Base-by-base conservation (phyloP, 2,329 filamentous ascomycete species). In the Coniochaeta pulveracea region DNA sequence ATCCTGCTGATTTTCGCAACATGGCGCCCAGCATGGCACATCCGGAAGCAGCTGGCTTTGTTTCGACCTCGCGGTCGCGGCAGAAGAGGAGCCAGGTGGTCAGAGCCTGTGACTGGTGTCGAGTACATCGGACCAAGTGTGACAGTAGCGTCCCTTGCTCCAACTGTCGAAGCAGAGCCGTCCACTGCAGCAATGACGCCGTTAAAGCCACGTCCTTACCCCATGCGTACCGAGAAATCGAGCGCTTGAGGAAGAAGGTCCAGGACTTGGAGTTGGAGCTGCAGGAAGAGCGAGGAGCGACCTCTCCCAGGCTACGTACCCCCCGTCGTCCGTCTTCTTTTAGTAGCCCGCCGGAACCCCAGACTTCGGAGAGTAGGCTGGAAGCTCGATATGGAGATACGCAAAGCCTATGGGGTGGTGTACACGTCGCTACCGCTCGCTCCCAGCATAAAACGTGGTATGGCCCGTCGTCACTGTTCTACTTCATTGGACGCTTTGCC, bases 391-490 rank as follows among this genome's bases (percentile, higher is more conserved):
- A 33, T n/a, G 21, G 21, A 11, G 12, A 19, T 8, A 8, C 24
- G 5, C 30, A 18, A 6, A 29, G 16, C 10, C n/a, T 8, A 18
- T 30, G 16, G 7, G 18, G 25, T 5, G 49, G 50, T 17, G 55
- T 63, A 23, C 50, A 55, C 25, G 51, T 55, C 6, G 47, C 51
- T 12, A 56, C 52, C 2, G 50, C 56, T 1, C 47, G 52, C 4
- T 52, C 52, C 2, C 51, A 49, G 14, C 51, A 57, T 34, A 47
- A 47, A 12, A 52, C 56, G 9, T 64, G 55, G 42, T 66, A 61
- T 41, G 64, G 63, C 3, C 53, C 60, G 1, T 54, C 60, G 3
- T 67, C 64, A 5, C 43, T 52, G 10, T 58, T 57, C 38, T 66
- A 60, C 46, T 67, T 65, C 41, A 57, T 64, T 33, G 48, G 49